Base-by-base conservation (phyloP, 2,329 filamentous ascomycete genomes). In the Mycosphaerella sp. region DNA sequence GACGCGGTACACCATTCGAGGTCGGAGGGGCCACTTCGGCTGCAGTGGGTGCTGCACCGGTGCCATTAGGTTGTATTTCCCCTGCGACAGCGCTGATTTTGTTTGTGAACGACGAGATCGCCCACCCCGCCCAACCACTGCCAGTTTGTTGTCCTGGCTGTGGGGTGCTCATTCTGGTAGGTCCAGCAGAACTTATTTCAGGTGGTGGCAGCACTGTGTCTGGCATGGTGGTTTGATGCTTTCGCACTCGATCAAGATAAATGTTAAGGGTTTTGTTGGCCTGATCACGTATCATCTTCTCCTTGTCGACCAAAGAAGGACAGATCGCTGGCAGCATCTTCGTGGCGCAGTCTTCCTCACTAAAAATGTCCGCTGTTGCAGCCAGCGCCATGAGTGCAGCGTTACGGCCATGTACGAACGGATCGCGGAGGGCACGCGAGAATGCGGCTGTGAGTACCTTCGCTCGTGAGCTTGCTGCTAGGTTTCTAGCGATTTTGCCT, bases 61-160 rank as follows among this genome's bases (percentile, higher is more conserved):
- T 78, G 50, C 76, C 72, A 14, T 78, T 68, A 10, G 82, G 74
- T 66, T 92, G 79, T 59, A 98, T 98, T 54, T 96, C 87, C 14
- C 93, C 93, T 7, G 86, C 86, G 0, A 89, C 90, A 0, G 87
- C 74, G 1, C 89, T 85, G 10, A 97, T 70, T 66, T 95, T 96
- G 72, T 97, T 97, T 1, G 93, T 97, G 68, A 98, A 98, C 1
- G 90, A 96, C 0, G 93, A 97, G 51, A 98, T 96, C 1, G 93
- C 93, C 93, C 93, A 98, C 10, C 93, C 93, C 1, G 93, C 83
- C 93, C 93, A 97, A 2, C 84, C 83, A 21, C 79, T 70, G 11
- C 66, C 57, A 1, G 56, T 56, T 40, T 85, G 79, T 39, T 79
- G 81, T 21, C 58, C 53, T 3, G 66, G 66, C 56, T 89, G 86